Evolutionary conservation across 352 stramenopile species (phyloP), one percentile per base, ranked within the genome.

Genomic region (Aphanomyces cochlioides): DNA sequence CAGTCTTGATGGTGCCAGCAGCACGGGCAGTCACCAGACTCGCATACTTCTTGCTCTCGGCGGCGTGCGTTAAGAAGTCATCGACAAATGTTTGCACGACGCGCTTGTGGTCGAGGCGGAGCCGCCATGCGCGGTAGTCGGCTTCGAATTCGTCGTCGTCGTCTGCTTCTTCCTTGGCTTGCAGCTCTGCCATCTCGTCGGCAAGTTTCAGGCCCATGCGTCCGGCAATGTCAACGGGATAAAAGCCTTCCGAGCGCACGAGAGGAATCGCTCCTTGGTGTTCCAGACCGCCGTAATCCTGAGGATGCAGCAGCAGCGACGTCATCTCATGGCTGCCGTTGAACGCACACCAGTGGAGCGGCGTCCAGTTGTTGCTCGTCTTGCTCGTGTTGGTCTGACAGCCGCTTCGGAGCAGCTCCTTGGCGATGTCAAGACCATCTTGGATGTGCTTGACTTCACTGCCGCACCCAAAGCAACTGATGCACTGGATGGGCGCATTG

Each of bases 401-500:
- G 36, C 85, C 85, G 39, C 84, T 82, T 17, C 75, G 43, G 12
- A 93, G 72, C 60, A 93, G 75, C 56, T 80, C 69, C n/a, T 65
- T 72, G 0, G 80, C 87, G 69, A 93, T 89, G 37, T 82, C 79
- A 7, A 93, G 60, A 10, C 79, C 79, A 53, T 90, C 81, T 66
- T 85, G 75, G 13, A 93, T 71, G 75, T 93, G 86, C 21, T 72
- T 75, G 47, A 78, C 75, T 47, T 65, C 82, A 1, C 81, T 83
- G 47, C 83, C 86, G 57, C 82, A 92, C 19, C 86, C 86, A 67
- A 92, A 93, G 74, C 84, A 93, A 47, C 81, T 88, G 41, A 89
- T 73, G 61, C 84, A 93, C 64, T 92, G 83, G 12, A 93, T 72
- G 19, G 84, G 80, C 2, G 86, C 89, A 66, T 93, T 93, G 34